Base-by-base conservation (phyloP, 2,329 filamentous ascomycete genomes). In the Venturia carpophila region DNA sequence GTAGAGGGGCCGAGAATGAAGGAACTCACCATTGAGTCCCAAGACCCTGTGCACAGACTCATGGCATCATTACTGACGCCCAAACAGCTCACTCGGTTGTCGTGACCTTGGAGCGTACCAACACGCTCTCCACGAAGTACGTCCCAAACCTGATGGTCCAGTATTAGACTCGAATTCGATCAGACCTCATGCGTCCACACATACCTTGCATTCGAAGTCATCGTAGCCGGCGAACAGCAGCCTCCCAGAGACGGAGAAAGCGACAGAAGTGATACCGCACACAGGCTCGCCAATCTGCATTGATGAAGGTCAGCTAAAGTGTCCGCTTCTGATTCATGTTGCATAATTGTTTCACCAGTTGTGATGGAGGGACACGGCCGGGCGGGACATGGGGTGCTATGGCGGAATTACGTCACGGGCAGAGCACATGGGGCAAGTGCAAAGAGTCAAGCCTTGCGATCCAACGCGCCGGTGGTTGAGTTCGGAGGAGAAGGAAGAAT, bases 151-250 rank as follows among this genome's bases (percentile, higher is more conserved):
- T 97, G 68, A 10, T 27, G 7, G 34, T 34, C 17, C 17, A 19
- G 21, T n/a, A 10, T 43, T 24, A 49, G 41, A 30, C 58, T 39
- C 6, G 5, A 56, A 19, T 17, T 7, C 5, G 24, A 43, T 27
- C 34, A 27, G 11, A 10, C 5, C 42, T 5, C 30, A 21, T 5
- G 39, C n/a, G 27, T 39, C 27, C 30, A 70, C 65, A 73, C 86
- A 73, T 81, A 96, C 93, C 89, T 97, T 99, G 92, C 94, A 99
- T 79, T 99, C 94, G 73, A 96, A 99, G 75, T 99, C 94, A 73
- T 99, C 94, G 74, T 99, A 99, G 70, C 94, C 94, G 65, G 94
- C 94, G 76, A 99, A 99, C 49, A 99, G 82, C 72, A 99, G 82
- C 75, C 94, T 87, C 66, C 94, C 94, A 66, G 94, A 99, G 17